These are phyloP conservation scores for Gloeopeniophorella convolvens DNA, from an alignment of 768 basidiomycete species.

Conservation along the genomic window DNA sequence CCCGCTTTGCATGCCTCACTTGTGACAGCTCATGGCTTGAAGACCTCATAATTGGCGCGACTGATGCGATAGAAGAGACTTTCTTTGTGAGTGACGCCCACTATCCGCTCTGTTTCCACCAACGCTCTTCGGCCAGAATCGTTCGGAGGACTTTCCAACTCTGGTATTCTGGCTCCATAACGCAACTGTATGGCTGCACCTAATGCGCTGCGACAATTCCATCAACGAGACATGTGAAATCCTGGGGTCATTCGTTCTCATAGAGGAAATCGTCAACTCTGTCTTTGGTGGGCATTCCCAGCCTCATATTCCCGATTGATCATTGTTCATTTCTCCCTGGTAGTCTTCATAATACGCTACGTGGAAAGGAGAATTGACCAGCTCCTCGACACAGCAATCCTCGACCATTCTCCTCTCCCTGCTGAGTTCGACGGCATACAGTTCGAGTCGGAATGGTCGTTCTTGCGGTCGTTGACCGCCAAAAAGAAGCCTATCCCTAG, in stretches of 20 bases:
- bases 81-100: conserved; percentile 67
- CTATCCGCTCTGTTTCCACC: background rate
- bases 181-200: conserved; percentile 81
- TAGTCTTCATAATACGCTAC: conserved; percentile 93
- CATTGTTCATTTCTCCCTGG: conserved; percentile 3
- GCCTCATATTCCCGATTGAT: background rate
- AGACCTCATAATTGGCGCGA: conserved; percentile 84
- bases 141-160: conserved; percentile 77
- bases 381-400: conserved; percentile 71
- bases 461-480: conserved; percentile 63
- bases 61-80: conserved; percentile 86
- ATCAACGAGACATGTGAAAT: conserved; percentile 77
- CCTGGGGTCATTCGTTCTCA: conserved; percentile 74
- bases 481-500: conserved; percentile 48
- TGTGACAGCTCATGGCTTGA: conserved; percentile 91
- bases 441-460: conserved; percentile 97
- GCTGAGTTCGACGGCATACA: conserved; percentile 75
- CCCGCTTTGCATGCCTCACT: conserved; percentile 87
- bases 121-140: conserved; percentile 48
- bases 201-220: conserved; percentile 79
- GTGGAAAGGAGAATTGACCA: conserved; percentile 86
- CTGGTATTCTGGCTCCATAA: conserved; percentile 96
- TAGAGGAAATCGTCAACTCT: conserved; percentile 91
- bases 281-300: conserved; percentile 64
- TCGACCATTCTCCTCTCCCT: conserved; percentile 77